Evolutionary conservation across 345 rosid species (phyloP), one percentile per base, ranked within the genome.

Genomic region (Eucalyptus regnans): DNA sequence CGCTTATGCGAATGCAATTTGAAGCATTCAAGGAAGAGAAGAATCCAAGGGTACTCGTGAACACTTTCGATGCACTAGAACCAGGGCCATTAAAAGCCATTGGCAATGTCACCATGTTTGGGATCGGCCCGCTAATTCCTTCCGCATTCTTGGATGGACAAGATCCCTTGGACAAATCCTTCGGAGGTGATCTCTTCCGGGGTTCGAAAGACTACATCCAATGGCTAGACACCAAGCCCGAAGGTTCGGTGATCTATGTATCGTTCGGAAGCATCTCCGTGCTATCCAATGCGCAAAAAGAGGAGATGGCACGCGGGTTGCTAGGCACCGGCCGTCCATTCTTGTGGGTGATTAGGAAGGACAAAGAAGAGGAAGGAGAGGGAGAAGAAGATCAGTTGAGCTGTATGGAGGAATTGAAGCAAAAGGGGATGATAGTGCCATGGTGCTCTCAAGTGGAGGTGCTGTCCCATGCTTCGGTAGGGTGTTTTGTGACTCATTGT

Each of bases 381-480:
- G 37, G 9, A 10, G 88, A 89, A 10, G 91, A 90, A 60, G 91
- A 92, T 17, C 86, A 87, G 80, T 37, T 80, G 33, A 91, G 90
- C 50, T 92, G 88, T 31, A 90, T 44, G 58, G 92, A 93, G 86
- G 96, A 94, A 88, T 50, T 96, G 12, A 92, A 94, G 60, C 84
- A 90, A 29, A 90, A 89, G 87, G 98, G 97, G n/a, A 89, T 90
- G 94, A 90, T 96, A 58, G 93, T 96, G n/a, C 88, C 94, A 1
- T 96, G 99, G 99, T 96, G 99, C 56, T 90, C 91, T 15, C 98
- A 96, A 91, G 90, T 93, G 80, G 92, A 92, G 88, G 96, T 96
- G n/a, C 86, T 96, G 83, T 94, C 94, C 6, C 95, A 95, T 43
- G 90, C 89, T 5, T 90, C 97, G 5, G 33, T 94, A 1, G 96